Base-by-base conservation (phyloP, 225 moss, liverwort and hornwort genomes). In the Ulota crispa region DNA sequence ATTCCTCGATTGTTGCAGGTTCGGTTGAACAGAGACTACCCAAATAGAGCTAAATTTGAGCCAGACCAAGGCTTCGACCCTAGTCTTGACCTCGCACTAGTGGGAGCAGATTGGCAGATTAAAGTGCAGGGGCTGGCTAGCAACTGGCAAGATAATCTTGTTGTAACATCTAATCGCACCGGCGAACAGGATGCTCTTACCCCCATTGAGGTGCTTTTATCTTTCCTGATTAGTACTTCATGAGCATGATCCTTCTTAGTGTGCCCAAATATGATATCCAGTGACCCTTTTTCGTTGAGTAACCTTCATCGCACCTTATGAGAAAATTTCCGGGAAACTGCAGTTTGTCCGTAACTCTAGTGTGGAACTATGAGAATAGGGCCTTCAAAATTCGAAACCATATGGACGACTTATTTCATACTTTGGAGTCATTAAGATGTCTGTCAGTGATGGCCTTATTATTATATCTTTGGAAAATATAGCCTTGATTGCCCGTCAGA, bases 41-140 rank as follows among this genome's bases (percentile, higher is more conserved):
- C 85, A 47, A 99, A 99, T 82, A 88, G 91, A 77, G 99, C 99
- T 20, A 96, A 99, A 82, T 99, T 99, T 89, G 99, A 99, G 83
- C 99, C 94, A 34, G 99, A 99, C 63, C 94, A 93, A 83, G 96
- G 96, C 72, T 92, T 99, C 42, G 92, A 95, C 74, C 98, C 98
- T 14, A 94, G 80, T 36, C 88, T 99, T 56, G 98, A 99, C 83
- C 89, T 99, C 61, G 93, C 99, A 54, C 83, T 99, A 82, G 93
- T 99, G 47, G 99, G 96, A 83, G 91, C 96, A 64, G 99, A 99
- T 82, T 96, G 96, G 96, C 94, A 99, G 86, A 86, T 96, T 54
- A 96, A 96, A 89, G 96, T 99, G 43, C 94, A 94, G 86, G 99
- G 99, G 16, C 87, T 90, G 64, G 99, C 96, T 57, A 92, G 94